phyloP scores from a whole-genome alignment of 139 green algal species.

The Desmodesmus armatus region DNA sequence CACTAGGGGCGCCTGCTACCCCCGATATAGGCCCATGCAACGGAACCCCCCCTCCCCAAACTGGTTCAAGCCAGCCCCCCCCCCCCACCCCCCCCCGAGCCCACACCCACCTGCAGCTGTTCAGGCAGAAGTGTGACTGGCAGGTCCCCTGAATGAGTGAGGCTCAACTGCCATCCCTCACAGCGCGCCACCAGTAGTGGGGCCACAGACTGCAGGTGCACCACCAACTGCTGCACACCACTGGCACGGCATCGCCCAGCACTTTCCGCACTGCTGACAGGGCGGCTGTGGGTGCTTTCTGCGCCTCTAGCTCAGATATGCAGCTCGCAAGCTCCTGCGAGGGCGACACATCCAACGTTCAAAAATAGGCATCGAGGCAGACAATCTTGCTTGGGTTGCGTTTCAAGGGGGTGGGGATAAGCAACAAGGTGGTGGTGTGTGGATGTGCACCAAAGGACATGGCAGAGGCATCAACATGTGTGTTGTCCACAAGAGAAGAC shows the following conservation, averaged over 20 bases:
- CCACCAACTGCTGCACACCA: conserved; percentile 27
- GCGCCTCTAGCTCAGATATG: background rate
- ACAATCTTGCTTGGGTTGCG: background rate
- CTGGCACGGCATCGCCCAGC: background rate
- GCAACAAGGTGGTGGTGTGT: background rate
- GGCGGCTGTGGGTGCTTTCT: conserved; percentile 14
- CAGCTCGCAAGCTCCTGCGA: conserved; percentile 8
- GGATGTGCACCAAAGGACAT: background rate
- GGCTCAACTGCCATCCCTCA: conserved; percentile 33
- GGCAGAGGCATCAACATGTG: background rate
- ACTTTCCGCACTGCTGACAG: conserved; percentile 23
- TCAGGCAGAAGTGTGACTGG: conserved; percentile 37
- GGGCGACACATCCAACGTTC: background rate
- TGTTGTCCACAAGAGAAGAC: background rate
- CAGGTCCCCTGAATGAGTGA: background rate
- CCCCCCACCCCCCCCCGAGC: no score
- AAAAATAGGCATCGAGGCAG: background rate
- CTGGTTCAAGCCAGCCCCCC: no score
- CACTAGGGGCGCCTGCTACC: no score
- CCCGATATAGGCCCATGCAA: no score
- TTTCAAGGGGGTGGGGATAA: background rate
- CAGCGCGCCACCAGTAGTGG: background rate
- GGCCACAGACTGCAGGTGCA: conserved; percentile 9
- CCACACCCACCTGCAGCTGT: conserved; percentile 28
- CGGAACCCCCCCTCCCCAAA: no score